Evolutionary conservation across 2,329 filamentous ascomycete genomes (phyloP).

Genomic region (Simplicillium sp.): DNA sequence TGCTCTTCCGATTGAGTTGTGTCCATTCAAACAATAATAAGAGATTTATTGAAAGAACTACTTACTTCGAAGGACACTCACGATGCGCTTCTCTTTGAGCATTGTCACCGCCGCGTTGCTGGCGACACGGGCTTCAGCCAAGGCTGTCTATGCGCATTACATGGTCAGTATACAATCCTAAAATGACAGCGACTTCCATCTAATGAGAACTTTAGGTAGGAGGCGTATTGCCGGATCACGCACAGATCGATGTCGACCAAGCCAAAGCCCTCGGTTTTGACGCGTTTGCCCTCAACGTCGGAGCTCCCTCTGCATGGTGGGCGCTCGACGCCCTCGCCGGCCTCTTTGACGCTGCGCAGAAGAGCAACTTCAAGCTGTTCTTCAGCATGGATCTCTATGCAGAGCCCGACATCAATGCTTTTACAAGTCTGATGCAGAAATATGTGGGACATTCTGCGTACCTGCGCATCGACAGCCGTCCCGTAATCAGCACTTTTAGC

Average conservation of each 20-base stretch:
- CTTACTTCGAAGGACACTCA: no score
- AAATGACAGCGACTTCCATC: no score
- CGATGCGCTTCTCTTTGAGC: no score
- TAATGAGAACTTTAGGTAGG: no score
- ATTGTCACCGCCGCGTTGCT: no score
- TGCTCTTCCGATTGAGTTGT: no score
- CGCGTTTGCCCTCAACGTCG: slow-evolving; percentile 20
- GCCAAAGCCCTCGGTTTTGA: slow-evolving; percentile 15
- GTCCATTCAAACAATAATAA: no score
- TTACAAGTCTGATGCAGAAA: slow-evolving; percentile 1
- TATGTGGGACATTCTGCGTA: slow-evolving; percentile 4
- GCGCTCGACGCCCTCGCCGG: slow-evolving; percentile 1
- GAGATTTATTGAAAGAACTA: no score
- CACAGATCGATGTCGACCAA: slow-evolving; percentile 8
- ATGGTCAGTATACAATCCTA: no score
- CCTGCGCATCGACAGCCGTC: slow-evolving; percentile 3
- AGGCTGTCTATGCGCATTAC: no score
- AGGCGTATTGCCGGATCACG: slow-evolving; percentile 3
- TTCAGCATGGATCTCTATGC: slow-evolving; percentile 8
- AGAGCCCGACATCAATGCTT: slow-evolving; percentile 3
- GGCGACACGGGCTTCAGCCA: no score
- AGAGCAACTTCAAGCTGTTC: slow-evolving; percentile 8
- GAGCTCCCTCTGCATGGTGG: slow-evolving; percentile 6
- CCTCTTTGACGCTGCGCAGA: slow-evolving; percentile 5
- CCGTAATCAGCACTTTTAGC: slow-evolving; percentile 7